These are phyloP conservation scores for Ogataea zsoltii DNA, from an alignment of 805 yeast genomes.

Conservation along the genomic window DNA sequence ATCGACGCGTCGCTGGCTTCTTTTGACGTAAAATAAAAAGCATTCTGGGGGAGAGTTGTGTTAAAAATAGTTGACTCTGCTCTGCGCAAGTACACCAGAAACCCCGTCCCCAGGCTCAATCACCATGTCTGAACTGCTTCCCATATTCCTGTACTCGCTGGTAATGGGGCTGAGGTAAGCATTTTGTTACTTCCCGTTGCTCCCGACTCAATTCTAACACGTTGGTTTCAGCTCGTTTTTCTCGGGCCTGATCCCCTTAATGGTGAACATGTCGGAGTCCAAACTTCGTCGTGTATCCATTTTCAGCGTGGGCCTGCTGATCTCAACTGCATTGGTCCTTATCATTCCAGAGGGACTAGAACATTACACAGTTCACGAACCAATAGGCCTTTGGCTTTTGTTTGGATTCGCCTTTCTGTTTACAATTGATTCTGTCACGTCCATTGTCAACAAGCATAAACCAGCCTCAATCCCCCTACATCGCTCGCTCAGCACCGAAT, in stretches of 20 bases:
- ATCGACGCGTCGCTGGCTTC: no score
- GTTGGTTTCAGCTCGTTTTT: conserved; percentile 26
- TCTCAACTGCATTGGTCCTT: conserved; percentile 59
- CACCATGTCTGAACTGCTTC: conserved; percentile 17
- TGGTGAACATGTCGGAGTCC: conserved; percentile 24
- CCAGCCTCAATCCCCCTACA: background rate
- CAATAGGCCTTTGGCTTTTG: conserved; percentile 50
- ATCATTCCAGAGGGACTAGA: conserved; percentile 69
- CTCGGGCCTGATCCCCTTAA: conserved; percentile 32
- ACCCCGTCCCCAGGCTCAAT: no score
- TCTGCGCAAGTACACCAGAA: no score
- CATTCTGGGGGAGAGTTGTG: no score
- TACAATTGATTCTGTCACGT: conserved; percentile 41
- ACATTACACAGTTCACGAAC: conserved; percentile 25
- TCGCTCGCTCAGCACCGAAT: background rate
- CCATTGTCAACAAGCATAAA: conserved; percentile 9
- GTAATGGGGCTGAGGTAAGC: conserved; percentile 26
- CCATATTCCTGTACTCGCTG: conserved; percentile 21
- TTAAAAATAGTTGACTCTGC: no score
- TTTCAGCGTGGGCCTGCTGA: conserved; percentile 58
- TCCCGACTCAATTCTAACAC: background rate
- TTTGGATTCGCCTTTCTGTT: conserved; percentile 58
- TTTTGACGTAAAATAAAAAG: no score
- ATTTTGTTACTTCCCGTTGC: background rate
- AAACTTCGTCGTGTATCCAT: conserved; percentile 43